Evolutionary conservation across 2,329 filamentous ascomycete genomes (phyloP), one percentile per base, ranked within the genome.

Genomic region (Hypoxylon sp.): DNA sequence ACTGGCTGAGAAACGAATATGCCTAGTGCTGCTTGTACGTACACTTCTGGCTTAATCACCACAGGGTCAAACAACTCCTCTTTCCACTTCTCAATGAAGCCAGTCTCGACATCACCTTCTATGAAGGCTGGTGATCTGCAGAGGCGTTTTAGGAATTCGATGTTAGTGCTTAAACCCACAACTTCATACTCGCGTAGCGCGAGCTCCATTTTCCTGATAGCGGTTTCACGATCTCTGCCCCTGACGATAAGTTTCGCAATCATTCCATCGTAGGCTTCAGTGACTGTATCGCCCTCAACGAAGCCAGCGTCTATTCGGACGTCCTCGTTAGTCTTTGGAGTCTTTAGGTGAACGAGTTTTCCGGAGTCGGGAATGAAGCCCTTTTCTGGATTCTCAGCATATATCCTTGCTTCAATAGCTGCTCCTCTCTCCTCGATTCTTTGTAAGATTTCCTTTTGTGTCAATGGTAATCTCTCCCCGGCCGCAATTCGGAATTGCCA

Each of bases 241-340:
- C 93, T 89, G 5, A 98, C 94, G 74, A 99, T 99, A 57, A 99
- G 87, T 82, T 99, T 99, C 48, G 96, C 93, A 73, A 99, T 97
- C 96, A 99, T 99, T 29, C 96, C 96, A 74, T 99, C 96, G 80
- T 99, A 99, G 60, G 96, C 93, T 65, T 95, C 93, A 0, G 94
- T 97, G 2, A 99, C 93, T 70, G 94, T 93, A 78, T 97, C 95
- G 26, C 96, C 96, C 73, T 94, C 87, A 29, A 94, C 88, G 78
- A 98, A 98, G 1, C 96, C 96, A 50, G 94, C 94, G 76, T 99
- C 96, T 71, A 99, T 94, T 44, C 96, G 90, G 33, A 98, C 88
- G 70, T 94, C 92, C 0, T 91, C 86, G 39, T 89, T 87, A 5
- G 87, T 83, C 53, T 83, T 79, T 0, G 95, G 94, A 1, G 92